A percentile compares a stretch with the other conserved stretches of the same genome.
phyloP scores from a whole-genome alignment of 306 rosid species.

The Biancaea sappan region DNA sequence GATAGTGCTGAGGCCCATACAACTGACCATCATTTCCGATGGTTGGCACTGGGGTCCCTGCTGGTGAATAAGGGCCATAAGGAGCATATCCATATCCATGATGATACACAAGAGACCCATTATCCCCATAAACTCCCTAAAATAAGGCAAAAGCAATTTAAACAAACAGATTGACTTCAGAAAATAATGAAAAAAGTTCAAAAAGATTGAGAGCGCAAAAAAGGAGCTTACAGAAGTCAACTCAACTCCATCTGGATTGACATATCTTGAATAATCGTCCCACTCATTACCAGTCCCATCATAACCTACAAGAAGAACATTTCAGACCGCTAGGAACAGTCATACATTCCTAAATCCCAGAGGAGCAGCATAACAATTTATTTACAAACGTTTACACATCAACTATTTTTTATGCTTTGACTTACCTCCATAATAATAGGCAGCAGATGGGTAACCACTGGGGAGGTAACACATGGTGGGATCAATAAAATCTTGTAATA shows the following conservation, averaged over 20 bases:
- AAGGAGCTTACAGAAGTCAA: conserved; percentile 64
- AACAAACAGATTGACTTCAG: background rate
- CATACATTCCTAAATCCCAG: background rate
- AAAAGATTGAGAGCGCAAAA: background rate
- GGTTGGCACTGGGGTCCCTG: conserved; percentile 85
- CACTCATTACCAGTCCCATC: conserved; percentile 70
- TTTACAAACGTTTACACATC: background rate
- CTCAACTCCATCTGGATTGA: conserved; percentile 78
- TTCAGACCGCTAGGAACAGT: background rate
- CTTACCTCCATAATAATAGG: conserved; percentile 79
- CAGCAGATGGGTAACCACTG: conserved; percentile 64
- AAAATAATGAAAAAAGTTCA: background rate
- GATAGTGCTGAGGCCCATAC: conserved; percentile 92
- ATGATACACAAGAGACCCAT: conserved; percentile 78
- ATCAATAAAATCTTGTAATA: conserved; percentile 64
- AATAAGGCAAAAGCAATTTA: background rate
- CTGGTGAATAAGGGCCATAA: conserved; percentile 82
- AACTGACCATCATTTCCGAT: conserved; percentile 87
- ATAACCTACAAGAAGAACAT: conserved; percentile 47
- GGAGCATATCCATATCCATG: conserved; percentile 88
- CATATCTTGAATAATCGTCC: conserved; percentile 77
- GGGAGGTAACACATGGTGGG: conserved; percentile 77
- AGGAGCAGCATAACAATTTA: background rate
- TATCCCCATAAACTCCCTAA: conserved; percentile 88
- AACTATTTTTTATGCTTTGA: background rate